Base-by-base conservation (phyloP, 306 rosid genomes). In the Carpinus fangiana region DNA sequence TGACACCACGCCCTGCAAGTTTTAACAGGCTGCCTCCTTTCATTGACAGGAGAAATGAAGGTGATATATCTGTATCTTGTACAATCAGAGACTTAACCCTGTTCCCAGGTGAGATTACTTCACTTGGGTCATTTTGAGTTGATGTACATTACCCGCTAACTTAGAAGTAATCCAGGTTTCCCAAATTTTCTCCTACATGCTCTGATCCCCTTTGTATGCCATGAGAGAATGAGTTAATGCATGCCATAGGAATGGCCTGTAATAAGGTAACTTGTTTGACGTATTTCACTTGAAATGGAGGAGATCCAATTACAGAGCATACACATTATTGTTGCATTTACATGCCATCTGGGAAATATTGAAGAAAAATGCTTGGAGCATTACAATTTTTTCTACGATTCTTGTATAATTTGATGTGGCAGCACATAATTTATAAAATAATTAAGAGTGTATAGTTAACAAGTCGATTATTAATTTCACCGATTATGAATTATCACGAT, bases 131-230 rank as follows among this genome's bases (percentile, higher is more conserved):
- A 60, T 56, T 13, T 77, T 70, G 68, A 70, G 21, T 28, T 56
- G 20, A 75, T 80, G 82, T 84, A 78, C 77, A 78, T 67, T 86
- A 52, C 74, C 34, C 79, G 41, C 76, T 81, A 55, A 83, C 76
- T 64, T 65, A 41, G 66, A 77, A 70, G 57, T 38, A 51, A 69
- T 78, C 73, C 60, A 61, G 56, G 7, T 67, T 75, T 61, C 74
- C 65, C 56, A 47, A 56, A 34, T 13, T 73, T 64, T 67, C 5
- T 70, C 76, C 50, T 69, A 50, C 72, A 26, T 75, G 47, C 52
- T 59, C 57, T 48, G 50, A 71, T 43, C 12, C 9, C 43, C 20
- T 45, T 48, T 47, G 43, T 47, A 9, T 46, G 60, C 59, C 9
- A 4, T 65, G 8, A 50, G 23, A 34, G 21, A n/a, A n/a, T 57